These are phyloP conservation scores for Blastobotrys serpentis DNA, from an alignment of 1,139 yeast genomes.

Conservation along the genomic window DNA sequence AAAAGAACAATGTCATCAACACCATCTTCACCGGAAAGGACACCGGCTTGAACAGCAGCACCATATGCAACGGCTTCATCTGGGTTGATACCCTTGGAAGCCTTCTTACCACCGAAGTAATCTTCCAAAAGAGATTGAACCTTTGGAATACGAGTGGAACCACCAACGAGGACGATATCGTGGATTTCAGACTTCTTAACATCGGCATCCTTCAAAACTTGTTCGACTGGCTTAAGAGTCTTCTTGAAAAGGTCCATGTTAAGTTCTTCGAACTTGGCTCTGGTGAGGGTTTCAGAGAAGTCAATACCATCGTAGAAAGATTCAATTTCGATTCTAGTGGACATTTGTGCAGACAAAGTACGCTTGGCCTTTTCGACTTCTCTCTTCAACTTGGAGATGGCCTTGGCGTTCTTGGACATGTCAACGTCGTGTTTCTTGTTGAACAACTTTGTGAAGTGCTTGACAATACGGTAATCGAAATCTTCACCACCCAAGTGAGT, in stretches of 20 bases:
- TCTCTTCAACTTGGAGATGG: slow-evolving; percentile 97
- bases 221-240: slow-evolving; percentile 96
- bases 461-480: slow-evolving; percentile 93
- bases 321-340: slow-evolving; percentile 96
- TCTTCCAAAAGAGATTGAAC: slow-evolving; percentile 96
- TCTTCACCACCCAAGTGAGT: slow-evolving; percentile 99
- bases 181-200: slow-evolving; percentile 83
- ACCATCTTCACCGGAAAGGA: slow-evolving; percentile 86
- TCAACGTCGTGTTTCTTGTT: slow-evolving; percentile 95
- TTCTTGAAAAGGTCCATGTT: slow-evolving; percentile 95
- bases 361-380: slow-evolving; percentile 99
- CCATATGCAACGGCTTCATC: slow-evolving; percentile 99
- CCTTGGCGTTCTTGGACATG: slow-evolving; percentile 89
- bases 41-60: slow-evolving; percentile 93
- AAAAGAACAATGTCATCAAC: slow-evolving; percentile 79
- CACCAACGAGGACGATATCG: slow-evolving; percentile 98
- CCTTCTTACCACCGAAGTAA: slow-evolving; percentile 97
- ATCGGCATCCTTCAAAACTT: slow-evolving; percentile 95
- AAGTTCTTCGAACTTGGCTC: slow-evolving; percentile 99
- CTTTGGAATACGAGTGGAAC: slow-evolving; percentile 99
- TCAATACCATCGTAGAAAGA: slow-evolving; percentile 95
- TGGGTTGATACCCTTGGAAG: slow-evolving; percentile 96
- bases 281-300: slow-evolving; percentile 93
- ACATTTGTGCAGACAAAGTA: slow-evolving; percentile 94
- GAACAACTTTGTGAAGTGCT: slow-evolving; percentile 92